A percentile compares a stretch with the other conserved stretches of the same genome.
Evolutionary conservation across 768 basidiomycete genomes (phyloP).

Genomic region (Mycena metata): DNA sequence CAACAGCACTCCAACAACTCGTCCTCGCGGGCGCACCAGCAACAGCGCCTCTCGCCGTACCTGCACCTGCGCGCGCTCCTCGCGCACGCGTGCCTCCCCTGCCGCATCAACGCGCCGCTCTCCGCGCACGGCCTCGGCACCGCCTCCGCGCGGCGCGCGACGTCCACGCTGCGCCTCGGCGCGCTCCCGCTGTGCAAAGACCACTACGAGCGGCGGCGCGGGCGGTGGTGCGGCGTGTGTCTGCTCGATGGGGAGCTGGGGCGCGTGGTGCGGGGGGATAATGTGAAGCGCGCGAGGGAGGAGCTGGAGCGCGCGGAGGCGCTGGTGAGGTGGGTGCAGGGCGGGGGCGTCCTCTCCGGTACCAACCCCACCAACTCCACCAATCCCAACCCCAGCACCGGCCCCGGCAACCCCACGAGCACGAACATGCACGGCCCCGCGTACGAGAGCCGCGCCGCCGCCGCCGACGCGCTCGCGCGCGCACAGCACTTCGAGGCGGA

Average conservation of each 20-base stretch:
- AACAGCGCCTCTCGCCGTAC: conserved; percentile 53
- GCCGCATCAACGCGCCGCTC: conserved; percentile 75
- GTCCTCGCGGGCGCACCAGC: too few species aligned
- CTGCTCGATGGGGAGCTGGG: conserved; percentile 70
- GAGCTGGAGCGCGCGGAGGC: conserved; percentile 17
- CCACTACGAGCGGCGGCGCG: conserved; percentile 56
- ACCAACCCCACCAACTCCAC: too few species aligned
- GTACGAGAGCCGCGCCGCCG: background rate
- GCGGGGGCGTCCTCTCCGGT: too few species aligned
- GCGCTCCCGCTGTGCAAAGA: conserved; percentile 53
- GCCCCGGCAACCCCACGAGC: too few species aligned
- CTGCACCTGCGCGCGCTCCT: conserved; percentile 75
- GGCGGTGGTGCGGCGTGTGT: conserved; percentile 75
- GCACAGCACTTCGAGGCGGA: conserved; percentile 38
- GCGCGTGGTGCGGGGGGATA: conserved; percentile 42
- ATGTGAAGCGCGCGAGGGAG: conserved; percentile 5
- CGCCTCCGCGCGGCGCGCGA: conserved; percentile 58
- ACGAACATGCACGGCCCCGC: background rate
- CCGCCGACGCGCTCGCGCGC: conserved; percentile 17
- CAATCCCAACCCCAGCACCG: too few species aligned
- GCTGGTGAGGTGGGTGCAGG: background rate
- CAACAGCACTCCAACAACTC: too few species aligned
- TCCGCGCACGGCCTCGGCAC: conserved; percentile 62
- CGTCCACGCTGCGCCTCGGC: conserved; percentile 47
- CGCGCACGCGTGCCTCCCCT: conserved; percentile 70